Percentiles rank a stretch among this genome's conserved stretches.
phyloP scores from a whole-genome alignment of 768 basidiomycete species.

The Tricholoma sp. region DNA sequence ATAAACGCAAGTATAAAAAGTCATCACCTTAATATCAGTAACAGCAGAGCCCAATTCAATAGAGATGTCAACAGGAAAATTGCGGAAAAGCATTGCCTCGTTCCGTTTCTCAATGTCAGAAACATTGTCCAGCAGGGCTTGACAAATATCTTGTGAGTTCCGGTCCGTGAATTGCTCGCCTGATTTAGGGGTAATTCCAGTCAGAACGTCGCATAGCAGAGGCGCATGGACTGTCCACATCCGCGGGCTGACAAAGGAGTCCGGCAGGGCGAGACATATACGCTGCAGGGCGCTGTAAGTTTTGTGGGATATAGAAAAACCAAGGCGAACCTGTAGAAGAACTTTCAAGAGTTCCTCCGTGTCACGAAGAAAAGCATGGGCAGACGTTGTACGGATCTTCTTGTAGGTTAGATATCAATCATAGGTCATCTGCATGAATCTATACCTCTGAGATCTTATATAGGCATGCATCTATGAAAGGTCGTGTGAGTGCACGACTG shows the following conservation, averaged over 20 bases:
- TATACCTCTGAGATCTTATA: constrained; percentile 60
- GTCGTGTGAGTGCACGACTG: constrained; percentile 63
- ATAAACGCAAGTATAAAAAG: neutral
- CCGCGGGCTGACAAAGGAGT: constrained; percentile 69
- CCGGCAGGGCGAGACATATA: constrained; percentile 63
- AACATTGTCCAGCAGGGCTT: constrained; percentile 51
- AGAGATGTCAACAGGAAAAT: constrained; percentile 55
- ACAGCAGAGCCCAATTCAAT: constrained; percentile 60
- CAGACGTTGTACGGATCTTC: constrained; percentile 51
- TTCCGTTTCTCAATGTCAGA: constrained; percentile 72
- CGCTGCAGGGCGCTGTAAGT: constrained; percentile 38
- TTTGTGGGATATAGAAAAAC: neutral
- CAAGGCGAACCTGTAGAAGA: constrained; percentile 51
- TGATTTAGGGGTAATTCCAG: constrained; percentile 30
- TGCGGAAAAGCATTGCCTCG: constrained; percentile 72
- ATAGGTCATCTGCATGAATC: neutral
- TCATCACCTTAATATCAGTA: constrained; percentile 42
- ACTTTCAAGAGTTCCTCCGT: constrained; percentile 49
- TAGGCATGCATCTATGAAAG: constrained; percentile 69
- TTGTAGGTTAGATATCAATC: neutral
- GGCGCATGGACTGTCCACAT: constrained; percentile 54
- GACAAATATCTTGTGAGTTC: constrained; percentile 38
- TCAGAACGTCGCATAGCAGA: constrained; percentile 44
- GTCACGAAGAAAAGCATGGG: constrained; percentile 49
- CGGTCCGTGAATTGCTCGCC: constrained; percentile 33